Evolutionary conservation across 2,329 filamentous ascomycete species (phyloP).

Genomic region (Cryphonectria japonica): DNA sequence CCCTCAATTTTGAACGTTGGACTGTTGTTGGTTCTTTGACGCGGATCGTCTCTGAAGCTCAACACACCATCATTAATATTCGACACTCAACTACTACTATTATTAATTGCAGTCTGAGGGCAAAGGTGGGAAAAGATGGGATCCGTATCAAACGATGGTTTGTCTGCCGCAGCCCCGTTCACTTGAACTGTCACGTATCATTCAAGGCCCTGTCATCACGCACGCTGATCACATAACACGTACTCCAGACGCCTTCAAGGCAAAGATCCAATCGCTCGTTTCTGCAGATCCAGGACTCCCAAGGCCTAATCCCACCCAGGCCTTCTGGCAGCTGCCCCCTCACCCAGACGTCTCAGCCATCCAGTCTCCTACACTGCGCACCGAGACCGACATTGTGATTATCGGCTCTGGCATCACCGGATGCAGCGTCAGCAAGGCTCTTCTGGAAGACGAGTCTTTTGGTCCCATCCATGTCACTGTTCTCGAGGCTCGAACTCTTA

Average conservation of each 20-base stretch:
- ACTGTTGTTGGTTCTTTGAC: too few species aligned
- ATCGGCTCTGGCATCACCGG: slow-evolving; percentile 61
- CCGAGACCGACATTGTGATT: slow-evolving; percentile 51
- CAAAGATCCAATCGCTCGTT: slow-evolving; percentile 1
- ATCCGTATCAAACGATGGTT: background rate
- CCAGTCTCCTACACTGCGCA: slow-evolving; percentile 41
- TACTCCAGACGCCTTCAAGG: background rate
- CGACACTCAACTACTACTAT: background rate
- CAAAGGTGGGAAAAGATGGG: background rate
- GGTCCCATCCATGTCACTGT: slow-evolving; percentile 23
- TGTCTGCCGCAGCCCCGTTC: background rate
- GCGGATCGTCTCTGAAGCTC: too few species aligned
- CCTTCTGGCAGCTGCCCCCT: slow-evolving; percentile 11
- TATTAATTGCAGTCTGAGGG: background rate
- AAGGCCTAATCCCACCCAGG: slow-evolving; percentile 4
- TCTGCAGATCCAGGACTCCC: slow-evolving; percentile 8
- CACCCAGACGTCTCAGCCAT: slow-evolving; percentile 25
- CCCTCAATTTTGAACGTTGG: background rate
- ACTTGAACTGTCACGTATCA: background rate
- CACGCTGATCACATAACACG: background rate
- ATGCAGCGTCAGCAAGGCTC: slow-evolving; percentile 40
- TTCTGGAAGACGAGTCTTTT: slow-evolving; percentile 4
- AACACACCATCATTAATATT: too few species aligned
- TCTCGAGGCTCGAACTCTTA: slow-evolving; percentile 1
- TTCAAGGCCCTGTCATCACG: background rate